Percentiles rank a stretch among this genome's conserved stretches.
phyloP scores from a whole-genome alignment of 805 yeast species.

The Huiozyma naganishii region DNA sequence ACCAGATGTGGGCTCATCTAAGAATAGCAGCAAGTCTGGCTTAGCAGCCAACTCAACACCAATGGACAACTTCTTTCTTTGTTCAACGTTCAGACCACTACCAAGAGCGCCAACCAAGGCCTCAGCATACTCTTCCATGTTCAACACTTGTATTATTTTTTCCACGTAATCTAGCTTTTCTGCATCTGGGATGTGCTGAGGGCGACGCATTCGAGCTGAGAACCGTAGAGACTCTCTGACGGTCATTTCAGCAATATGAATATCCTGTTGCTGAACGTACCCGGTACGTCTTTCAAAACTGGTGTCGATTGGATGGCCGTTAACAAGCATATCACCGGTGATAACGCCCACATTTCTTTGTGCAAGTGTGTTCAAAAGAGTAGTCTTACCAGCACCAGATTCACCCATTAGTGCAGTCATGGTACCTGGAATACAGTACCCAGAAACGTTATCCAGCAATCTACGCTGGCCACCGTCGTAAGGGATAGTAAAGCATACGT shows the following conservation, averaged over 20 bases:
- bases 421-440: constrained; percentile 70
- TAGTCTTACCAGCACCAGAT: constrained; percentile 71
- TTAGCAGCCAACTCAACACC: constrained; percentile 58
- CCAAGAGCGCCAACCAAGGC: constrained; percentile 64
- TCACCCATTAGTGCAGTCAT: constrained; percentile 66
- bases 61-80: constrained; percentile 47
- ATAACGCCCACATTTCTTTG: constrained; percentile 57
- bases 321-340: constrained; percentile 49
- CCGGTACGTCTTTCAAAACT: constrained; percentile 51
- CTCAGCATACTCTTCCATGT: constrained; percentile 53
- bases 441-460: constrained; percentile 51
- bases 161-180: constrained; percentile 59
- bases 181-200: constrained; percentile 33
- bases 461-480: constrained; percentile 45
- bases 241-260: constrained; percentile 50
- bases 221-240: constrained; percentile 62
- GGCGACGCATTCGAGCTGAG: constrained; percentile 55
- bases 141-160: constrained; percentile 47
- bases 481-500: constrained; percentile 55
- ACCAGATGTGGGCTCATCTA: constrained; percentile 62
- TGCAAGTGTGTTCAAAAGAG: constrained; percentile 53
- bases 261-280: constrained; percentile 64
- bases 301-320: constrained; percentile 41
- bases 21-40: constrained; percentile 44
- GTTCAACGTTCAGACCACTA: constrained; percentile 51